Evolutionary conservation across 2,329 filamentous ascomycete genomes (phyloP), one percentile per base, ranked within the genome.

Genomic region (Rhytidhysteron rufulum): DNA sequence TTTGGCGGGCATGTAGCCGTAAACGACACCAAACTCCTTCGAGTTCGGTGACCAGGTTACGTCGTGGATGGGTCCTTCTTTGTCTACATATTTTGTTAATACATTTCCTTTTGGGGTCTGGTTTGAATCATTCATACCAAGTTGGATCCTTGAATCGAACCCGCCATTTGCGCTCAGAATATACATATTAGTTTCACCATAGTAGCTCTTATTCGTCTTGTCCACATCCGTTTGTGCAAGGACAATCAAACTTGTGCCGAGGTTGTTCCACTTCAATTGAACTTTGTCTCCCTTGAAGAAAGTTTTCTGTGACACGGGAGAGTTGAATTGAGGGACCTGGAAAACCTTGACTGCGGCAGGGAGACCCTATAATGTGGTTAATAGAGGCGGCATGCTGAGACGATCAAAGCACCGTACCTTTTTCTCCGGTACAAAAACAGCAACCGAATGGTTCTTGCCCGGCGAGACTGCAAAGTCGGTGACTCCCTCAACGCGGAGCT

Each of bases 241-340:
- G 51, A 97, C 91, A 59, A 98, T 86, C 62, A 97, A 70, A 63
- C 85, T 91, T 27, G 90, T 95, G 39, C 93, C 93, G 47, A 88
- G 76, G 52, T 85, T 80, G 70, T 98, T 98, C 93, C 93, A 98
- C 74, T 96, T 96, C 62, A 98, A 74, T 69, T 96, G 89, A 34
- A 98, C 91, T 74, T 97, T 97, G 75, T 98, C 93, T 49, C 90
- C 90, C 74, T 98, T 98, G 81, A 89, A 98, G 65, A 98, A 98
- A 2, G 86, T 96, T 82, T 98, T 98, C 66, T 97, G 91, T 29
- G 91, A 96, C 36, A 95, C 83, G 4, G 90, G 83, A 39, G 73
- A 74, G 48, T 71, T 78, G 70, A 97, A 97, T 55, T 93, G 78
- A 31, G 93, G 91, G 25, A 97, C 86, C 53, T 91, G 88, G 73